Percentiles rank a stretch among this genome's conserved stretches.
Conservation (phyloP, 1,284 basidiomycete genomes). For the Malassezia pachydermatis region DNA sequence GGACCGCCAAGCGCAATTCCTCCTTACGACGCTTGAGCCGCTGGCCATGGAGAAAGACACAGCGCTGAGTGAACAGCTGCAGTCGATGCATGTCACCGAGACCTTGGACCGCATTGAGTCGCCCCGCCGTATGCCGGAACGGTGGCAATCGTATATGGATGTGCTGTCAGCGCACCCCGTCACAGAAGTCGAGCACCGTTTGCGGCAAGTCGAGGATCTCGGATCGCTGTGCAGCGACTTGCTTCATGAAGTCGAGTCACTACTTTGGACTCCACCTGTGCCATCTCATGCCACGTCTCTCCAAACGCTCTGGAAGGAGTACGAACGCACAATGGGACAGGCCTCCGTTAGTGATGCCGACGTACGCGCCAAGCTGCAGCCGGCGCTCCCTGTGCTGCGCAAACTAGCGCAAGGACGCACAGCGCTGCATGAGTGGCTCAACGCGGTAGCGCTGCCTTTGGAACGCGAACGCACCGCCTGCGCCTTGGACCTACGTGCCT, state of each 20-base stretch:
- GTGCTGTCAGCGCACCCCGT: not conserved
- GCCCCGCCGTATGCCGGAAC: constrained; percentile 77
- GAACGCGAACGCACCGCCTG: constrained; percentile 1
- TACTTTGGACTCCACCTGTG: constrained; percentile 31
- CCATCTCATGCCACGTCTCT: not conserved
- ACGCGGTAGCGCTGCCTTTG: constrained; percentile 19
- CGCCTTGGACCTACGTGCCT: constrained; percentile 51
- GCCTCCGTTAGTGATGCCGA: constrained; percentile 30
- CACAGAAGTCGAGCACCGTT: constrained; percentile 43
- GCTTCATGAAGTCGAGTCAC: constrained; percentile 57
- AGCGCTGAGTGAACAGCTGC: constrained; percentile 56
- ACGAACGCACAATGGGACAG: constrained; percentile 25
- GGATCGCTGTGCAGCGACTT: constrained; percentile 58
- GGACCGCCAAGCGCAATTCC: constrained; percentile 64
- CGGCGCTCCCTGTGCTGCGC: constrained; percentile 24
- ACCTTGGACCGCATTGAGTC: constrained; percentile 77
- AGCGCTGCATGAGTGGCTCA: constrained; percentile 13
- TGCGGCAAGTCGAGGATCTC: constrained; percentile 63
- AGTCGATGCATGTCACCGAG: constrained; percentile 68
- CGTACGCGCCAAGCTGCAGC: constrained; percentile 52
- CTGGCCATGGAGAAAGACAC: constrained; percentile 61
- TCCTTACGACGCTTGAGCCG: constrained; percentile 61
- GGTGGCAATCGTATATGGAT: constrained; percentile 58
- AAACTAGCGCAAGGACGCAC: constrained; percentile 12
- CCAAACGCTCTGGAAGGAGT: constrained; percentile 16